Percentiles rank a stretch among this genome's conserved stretches.
phyloP scores from a whole-genome alignment of 495 filamentous ascomycete species.

The Aspergillus leporis region DNA sequence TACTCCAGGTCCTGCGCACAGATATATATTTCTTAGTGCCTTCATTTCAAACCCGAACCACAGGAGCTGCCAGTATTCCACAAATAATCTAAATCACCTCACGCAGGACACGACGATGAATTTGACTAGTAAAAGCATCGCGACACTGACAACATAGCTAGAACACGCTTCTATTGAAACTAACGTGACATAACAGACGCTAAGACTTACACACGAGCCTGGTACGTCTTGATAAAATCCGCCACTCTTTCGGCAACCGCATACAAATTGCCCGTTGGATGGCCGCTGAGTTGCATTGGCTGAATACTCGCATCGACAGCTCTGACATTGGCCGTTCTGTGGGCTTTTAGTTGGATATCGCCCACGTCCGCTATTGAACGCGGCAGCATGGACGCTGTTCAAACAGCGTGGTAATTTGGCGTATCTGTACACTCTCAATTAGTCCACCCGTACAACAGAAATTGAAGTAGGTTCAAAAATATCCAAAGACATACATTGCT shows the following conservation, averaged over 20 bases:
- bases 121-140: too few relatives aligned
- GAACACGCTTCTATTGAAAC: too few relatives aligned
- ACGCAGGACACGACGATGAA: too few relatives aligned
- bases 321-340: conserved; percentile 49
- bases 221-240: conserved; percentile 34
- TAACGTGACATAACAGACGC: too few relatives aligned
- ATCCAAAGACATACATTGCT: conserved; percentile 19
- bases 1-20: too few relatives aligned
- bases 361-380: conserved; percentile 52
- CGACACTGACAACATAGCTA: too few relatives aligned
- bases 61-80: too few relatives aligned
- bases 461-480: background rate
- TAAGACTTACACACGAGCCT: background rate
- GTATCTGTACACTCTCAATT: conserved; percentile 13
- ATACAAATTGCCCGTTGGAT: conserved; percentile 56
- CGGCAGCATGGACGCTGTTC: conserved; percentile 59
- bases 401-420: conserved; percentile 40
- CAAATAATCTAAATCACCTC: too few relatives aligned
- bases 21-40: too few relatives aligned
- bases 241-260: conserved; percentile 59
- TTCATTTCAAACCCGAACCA: too few relatives aligned
- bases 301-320: conserved; percentile 58
- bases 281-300: conserved; percentile 54
- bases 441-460: conserved; percentile 19
- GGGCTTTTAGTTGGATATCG: conserved; percentile 42